phyloP scores from a whole-genome alignment of 345 rosid species.

The Salix koriyanagi region DNA sequence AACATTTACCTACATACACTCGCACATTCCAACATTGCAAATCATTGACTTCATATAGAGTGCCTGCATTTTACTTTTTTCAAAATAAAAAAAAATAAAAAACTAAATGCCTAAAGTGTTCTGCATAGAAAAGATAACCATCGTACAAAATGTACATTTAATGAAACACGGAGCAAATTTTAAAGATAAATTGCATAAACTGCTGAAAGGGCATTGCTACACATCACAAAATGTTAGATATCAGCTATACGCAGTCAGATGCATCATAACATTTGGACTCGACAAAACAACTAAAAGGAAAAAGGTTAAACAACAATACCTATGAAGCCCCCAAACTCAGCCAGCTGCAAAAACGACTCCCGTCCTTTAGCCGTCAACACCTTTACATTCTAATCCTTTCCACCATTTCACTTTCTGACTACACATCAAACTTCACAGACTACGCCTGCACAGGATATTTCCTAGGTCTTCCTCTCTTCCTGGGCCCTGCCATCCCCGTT shows the following conservation, averaged over 20 bases:
- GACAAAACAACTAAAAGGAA: neutral
- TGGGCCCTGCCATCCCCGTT: conserved; percentile 7
- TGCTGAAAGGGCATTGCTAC: conserved; percentile 13
- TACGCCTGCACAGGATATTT: conserved; percentile 28
- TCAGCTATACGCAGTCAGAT: neutral
- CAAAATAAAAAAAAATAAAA: too few relatives aligned
- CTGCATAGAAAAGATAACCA: neutral
- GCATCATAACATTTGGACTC: neutral
- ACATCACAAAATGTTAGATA: conserved; percentile 2
- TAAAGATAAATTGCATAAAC: conserved; percentile 3
- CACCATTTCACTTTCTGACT: neutral
- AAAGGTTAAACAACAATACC: conserved; percentile 2
- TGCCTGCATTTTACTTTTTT: neutral
- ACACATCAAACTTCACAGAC: neutral
- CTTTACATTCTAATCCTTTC: neutral
- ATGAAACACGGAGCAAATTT: neutral
- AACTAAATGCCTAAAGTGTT: neutral
- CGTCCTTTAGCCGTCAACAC: conserved; percentile 1
- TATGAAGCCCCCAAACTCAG: neutral
- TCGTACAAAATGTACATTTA: neutral
- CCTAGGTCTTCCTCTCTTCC: conserved; percentile 85
- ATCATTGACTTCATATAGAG: neutral
- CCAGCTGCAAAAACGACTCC: neutral
- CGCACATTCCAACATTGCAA: neutral
- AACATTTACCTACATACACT: neutral